Evolutionary conservation across 305 asterid genomes (phyloP), one percentile per base, ranked within the genome.

Genomic region (Fraxinus ornus): DNA sequence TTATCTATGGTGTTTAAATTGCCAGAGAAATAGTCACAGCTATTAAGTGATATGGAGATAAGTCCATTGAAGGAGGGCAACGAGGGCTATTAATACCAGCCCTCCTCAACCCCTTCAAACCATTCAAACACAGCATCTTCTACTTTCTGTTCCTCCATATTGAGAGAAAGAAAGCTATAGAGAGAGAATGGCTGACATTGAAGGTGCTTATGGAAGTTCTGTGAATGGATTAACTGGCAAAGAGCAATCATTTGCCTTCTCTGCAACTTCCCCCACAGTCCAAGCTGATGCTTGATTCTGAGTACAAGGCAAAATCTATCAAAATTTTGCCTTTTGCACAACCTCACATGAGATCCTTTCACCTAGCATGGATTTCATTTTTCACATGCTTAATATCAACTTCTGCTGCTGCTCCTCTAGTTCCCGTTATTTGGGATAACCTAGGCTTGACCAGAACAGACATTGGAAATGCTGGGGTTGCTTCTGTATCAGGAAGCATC

Each of bases 401-500:
- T 0, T 89, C 87, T 3, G 91, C 91, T 0, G 88, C 91, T 0
- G 91, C 91, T 32, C 91, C 90, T n/a, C 83, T 88, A 0, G 87
- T 89, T 1, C 91, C 91, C 0, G 80, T 86, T 78, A 89, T 89
- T 1, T 86, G 90, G 1, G 90, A 89, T 57, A 89, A 89, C 32
- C 81, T 89, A 0, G 77, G 83, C 12, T 76, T 89, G 0, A 84
- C 79, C 9, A 83, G 83, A 39, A 24, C 70, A 3, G 90, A 90
- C 82, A 83, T 90, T 7, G 91, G 92, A 6, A 90, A 90, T 55
- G 92, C 92, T 0, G 92, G 91, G 0, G 91, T 89, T 21, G 88
- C 90, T 0, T 89, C 92, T 2, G 91, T 89, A 0, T 90, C 91
- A 0, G 90, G 93, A 7, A 90, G 93, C 36, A 90, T 88, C 1